phyloP scores from a whole-genome alignment of 768 basidiomycete genomes.

The Tylopilus subfusipes region DNA sequence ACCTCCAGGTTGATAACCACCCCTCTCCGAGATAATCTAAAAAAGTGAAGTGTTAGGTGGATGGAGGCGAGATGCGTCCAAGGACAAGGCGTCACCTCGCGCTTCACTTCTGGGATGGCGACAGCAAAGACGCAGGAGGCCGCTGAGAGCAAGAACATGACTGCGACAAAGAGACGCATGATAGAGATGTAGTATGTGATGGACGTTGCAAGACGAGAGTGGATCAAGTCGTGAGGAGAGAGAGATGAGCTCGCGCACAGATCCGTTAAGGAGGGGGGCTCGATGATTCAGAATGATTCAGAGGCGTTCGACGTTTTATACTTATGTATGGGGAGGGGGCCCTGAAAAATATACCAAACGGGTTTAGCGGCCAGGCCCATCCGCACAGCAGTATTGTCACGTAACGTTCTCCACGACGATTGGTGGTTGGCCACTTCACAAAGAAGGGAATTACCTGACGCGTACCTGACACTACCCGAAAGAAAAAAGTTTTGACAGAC shows the following conservation, averaged over 20 bases:
- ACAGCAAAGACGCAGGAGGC: conserved; percentile 7
- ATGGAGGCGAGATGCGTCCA: not conserved
- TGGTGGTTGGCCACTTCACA: too few species aligned
- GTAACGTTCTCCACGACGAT: too few species aligned
- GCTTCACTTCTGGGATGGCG: conserved; percentile 8
- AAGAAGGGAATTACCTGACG: too few species aligned
- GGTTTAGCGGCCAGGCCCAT: too few species aligned
- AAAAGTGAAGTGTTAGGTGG: not conserved
- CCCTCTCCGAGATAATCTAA: not conserved
- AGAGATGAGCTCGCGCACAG: not conserved
- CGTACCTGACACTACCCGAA: too few species aligned
- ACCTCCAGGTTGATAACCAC: not conserved
- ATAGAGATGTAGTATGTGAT: not conserved
- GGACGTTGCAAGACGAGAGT: not conserved
- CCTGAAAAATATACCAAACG: conserved; percentile 5
- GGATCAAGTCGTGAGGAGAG: not conserved
- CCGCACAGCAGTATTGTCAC: too few species aligned
- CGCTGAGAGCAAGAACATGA: conserved; percentile 14
- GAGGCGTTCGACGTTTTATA: not conserved
- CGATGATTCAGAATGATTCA: not conserved
- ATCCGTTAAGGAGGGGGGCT: not conserved
- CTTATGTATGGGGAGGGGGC: conserved; percentile 1
- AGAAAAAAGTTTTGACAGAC: too few species aligned
- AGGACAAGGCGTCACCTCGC: not conserved
- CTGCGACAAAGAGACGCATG: conserved; percentile 16